phyloP scores from a whole-genome alignment of 805 yeast genomes.

The Teunomyces stri region DNA sequence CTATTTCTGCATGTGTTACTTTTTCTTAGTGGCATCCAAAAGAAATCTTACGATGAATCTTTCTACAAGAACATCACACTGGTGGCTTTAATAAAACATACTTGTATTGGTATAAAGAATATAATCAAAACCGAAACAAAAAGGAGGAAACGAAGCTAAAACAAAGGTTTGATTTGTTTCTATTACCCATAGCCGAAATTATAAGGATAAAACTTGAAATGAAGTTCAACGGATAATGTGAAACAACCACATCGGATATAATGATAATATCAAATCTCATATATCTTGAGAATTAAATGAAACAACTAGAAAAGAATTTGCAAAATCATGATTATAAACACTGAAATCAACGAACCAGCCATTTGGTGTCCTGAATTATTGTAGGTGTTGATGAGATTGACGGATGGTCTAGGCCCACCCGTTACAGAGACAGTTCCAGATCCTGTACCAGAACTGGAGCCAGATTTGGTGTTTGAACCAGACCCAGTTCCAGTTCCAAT shows the following conservation, averaged over 20 bases:
- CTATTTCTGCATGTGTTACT: too few species aligned
- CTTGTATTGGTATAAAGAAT: too few species aligned
- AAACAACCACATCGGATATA: not conserved
- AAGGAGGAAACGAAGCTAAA: too few species aligned
- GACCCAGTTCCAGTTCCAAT: constrained; percentile 3
- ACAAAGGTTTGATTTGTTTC: too few species aligned
- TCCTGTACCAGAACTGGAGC: not conserved
- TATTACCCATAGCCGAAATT: too few species aligned
- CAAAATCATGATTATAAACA: not conserved
- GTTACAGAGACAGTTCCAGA: not conserved
- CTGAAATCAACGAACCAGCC: not conserved
- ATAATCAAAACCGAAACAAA: too few species aligned
- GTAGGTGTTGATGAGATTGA: not conserved
- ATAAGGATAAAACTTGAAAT: not conserved
- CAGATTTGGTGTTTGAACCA: not conserved
- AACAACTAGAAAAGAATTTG: not conserved
- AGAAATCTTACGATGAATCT: too few species aligned
- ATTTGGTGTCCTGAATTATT: not conserved
- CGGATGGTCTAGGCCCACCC: not conserved
- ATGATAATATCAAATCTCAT: not conserved
- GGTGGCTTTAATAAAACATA: too few species aligned
- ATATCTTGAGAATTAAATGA: not conserved
- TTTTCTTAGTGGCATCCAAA: too few species aligned
- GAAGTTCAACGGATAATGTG: not conserved
- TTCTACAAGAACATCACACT: too few species aligned